A percentile compares a stretch with the other conserved stretches of the same genome.
phyloP scores from a whole-genome alignment of 805 yeast species.

The Crinitomyces ghanaensis region DNA sequence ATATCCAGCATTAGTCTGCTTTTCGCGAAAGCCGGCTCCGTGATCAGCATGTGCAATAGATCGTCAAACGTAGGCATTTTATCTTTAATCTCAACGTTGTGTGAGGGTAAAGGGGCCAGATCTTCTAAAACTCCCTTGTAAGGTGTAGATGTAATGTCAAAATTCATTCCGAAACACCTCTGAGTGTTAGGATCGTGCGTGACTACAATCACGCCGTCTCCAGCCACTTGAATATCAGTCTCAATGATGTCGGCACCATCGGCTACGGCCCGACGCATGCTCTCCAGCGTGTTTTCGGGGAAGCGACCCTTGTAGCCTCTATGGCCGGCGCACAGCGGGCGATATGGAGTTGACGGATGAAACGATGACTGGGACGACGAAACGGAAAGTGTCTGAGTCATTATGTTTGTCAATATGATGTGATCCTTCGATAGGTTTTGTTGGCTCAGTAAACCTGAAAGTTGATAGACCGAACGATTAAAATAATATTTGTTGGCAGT shows the following conservation, averaged over 20 bases:
- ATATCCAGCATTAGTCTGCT: conserved; percentile 39
- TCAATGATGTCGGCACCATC: conserved; percentile 38
- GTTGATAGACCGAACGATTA: no score
- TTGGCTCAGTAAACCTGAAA: no score
- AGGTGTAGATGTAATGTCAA: conserved; percentile 29
- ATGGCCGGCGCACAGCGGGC: conserved; percentile 18
- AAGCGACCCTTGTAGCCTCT: conserved; percentile 18
- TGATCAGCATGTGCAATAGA: conserved; percentile 30
- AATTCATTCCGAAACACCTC: conserved; percentile 35
- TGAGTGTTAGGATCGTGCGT: conserved; percentile 43
- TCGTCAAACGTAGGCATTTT: conserved; percentile 34
- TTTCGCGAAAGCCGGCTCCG: conserved; percentile 22
- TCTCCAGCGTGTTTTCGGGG: conserved; percentile 22
- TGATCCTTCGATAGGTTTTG: no score
- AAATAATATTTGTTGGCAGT: no score
- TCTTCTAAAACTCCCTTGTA: conserved; percentile 29
- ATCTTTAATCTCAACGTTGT: conserved; percentile 23
- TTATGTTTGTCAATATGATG: no score
- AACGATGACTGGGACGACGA: no score
- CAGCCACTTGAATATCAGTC: conserved; percentile 44
- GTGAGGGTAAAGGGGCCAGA: conserved; percentile 15
- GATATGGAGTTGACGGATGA: conserved; percentile 5
- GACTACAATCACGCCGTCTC: conserved; percentile 42
- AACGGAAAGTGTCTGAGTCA: no score
- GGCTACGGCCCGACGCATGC: conserved; percentile 21